phyloP scores from a whole-genome alignment of 2,329 filamentous ascomycete genomes.

The Seiridium unicorne region DNA sequence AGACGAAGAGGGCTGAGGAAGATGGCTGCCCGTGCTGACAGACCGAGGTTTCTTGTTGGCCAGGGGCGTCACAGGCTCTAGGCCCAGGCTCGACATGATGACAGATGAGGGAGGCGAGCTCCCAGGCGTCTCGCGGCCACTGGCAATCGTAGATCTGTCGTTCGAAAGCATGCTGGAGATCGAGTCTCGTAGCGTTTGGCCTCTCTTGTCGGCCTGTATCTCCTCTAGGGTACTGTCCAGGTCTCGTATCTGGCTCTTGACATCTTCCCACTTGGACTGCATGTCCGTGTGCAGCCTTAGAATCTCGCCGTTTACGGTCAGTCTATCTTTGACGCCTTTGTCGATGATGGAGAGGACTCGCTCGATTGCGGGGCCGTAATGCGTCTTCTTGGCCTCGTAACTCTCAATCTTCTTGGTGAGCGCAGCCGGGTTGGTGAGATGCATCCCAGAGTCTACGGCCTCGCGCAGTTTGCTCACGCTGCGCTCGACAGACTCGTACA shows the following conservation, averaged over 20 bases:
- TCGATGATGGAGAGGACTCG: slow-evolving; percentile 90
- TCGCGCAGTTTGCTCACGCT: slow-evolving; percentile 82
- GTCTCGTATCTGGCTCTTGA: slow-evolving; percentile 75
- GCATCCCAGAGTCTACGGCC: slow-evolving; percentile 70
- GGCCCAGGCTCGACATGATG: slow-evolving; percentile 55
- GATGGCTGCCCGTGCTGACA: slow-evolving; percentile 43
- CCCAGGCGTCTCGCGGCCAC: slow-evolving; percentile 68
- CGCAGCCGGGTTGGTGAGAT: slow-evolving; percentile 67
- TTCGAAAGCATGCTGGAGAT: slow-evolving; percentile 89
- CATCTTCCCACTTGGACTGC: slow-evolving; percentile 73
- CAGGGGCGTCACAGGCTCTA: slow-evolving; percentile 45
- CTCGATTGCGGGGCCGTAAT: slow-evolving; percentile 92
- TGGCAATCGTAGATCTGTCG: slow-evolving; percentile 70
- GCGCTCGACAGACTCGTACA: slow-evolving; percentile 92
- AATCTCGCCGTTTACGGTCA: slow-evolving; percentile 96
- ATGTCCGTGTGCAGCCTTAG: slow-evolving; percentile 83
- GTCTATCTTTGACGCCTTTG: slow-evolving; percentile 89
- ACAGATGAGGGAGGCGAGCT: slow-evolving; percentile 64
- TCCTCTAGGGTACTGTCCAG: slow-evolving; percentile 77
- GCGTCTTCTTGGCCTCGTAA: slow-evolving; percentile 91
- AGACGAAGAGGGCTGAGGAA: slow-evolving; percentile 39
- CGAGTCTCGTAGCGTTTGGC: slow-evolving; percentile 83
- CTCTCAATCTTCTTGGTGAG: slow-evolving; percentile 84
- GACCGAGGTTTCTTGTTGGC: slow-evolving; percentile 42
- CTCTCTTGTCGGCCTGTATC: slow-evolving; percentile 58